phyloP scores from a whole-genome alignment of 2,329 filamentous ascomycete genomes.

The Colletotrichum nymphaeae region DNA sequence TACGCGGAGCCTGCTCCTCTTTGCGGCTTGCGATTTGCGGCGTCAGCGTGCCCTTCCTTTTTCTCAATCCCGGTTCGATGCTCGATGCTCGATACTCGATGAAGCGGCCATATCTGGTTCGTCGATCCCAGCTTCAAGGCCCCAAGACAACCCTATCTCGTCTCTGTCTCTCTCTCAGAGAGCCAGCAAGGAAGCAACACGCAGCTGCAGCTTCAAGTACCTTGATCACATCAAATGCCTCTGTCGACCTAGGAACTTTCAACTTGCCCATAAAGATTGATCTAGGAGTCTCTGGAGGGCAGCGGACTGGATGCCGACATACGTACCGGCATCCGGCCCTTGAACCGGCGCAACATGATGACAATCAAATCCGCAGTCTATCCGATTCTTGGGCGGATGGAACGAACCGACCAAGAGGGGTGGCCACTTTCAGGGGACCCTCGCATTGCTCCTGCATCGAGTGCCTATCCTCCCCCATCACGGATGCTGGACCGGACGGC shows the following conservation, averaged over 20 bases:
- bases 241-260: not conserved
- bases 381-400: constrained; percentile 23
- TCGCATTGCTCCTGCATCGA: constrained; percentile 32
- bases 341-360: not conserved
- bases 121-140: constrained; percentile 1
- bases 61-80: not conserved
- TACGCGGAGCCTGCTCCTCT: constrained; percentile 12
- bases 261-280: not conserved
- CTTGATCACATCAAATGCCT: too few relatives aligned
- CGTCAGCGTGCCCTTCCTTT: not conserved
- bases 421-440: constrained; percentile 23
- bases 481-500: not conserved
- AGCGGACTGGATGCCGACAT: not conserved
- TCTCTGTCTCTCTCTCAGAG: not conserved
- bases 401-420: constrained; percentile 30
- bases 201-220: not conserved
- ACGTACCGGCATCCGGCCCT: not conserved
- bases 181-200: not conserved
- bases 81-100: not conserved
- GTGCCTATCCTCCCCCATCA: not conserved
- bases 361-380: constrained; percentile 1
- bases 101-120: constrained; percentile 1
- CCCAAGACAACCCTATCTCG: constrained; percentile 2
- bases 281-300: not conserved
- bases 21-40: not conserved